These are phyloP conservation scores for Wickerhamiella lipophila DNA, from an alignment of 805 yeast genomes.

Conservation along the genomic window DNA sequence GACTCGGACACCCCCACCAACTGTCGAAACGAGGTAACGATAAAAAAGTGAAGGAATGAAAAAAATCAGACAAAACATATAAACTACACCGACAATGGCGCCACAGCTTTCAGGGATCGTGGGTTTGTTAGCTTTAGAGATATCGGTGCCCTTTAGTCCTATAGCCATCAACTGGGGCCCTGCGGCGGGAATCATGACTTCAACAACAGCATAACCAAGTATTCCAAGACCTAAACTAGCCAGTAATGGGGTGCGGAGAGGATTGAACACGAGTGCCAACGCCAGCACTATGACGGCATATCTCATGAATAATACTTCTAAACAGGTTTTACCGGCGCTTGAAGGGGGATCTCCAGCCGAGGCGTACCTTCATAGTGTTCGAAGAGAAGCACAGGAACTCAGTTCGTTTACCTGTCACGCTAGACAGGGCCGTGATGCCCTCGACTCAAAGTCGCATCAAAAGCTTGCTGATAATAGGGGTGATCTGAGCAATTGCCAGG, in stretches of 20 bases:
- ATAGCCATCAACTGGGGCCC: constrained; percentile 25
- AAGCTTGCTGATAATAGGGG: neutral
- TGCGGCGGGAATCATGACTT: constrained; percentile 19
- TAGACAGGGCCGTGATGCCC: neutral
- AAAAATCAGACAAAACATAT: constrained; percentile 65
- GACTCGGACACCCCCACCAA: constrained; percentile 47
- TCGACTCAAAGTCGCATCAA: neutral
- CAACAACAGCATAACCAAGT: constrained; percentile 11
- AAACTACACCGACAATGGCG: constrained; percentile 71
- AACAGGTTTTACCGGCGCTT: constrained; percentile 4
- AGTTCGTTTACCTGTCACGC: neutral
- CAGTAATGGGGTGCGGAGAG: constrained; percentile 14
- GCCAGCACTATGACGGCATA: constrained; percentile 11
- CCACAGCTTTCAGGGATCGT: constrained; percentile 86
- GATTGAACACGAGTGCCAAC: constrained; percentile 17
- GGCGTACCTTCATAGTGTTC: constrained; percentile 2
- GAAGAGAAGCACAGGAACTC: constrained; percentile 1
- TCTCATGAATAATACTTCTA: constrained; percentile 8
- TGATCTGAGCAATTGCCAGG: neutral
- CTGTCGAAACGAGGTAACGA: constrained; percentile 50
- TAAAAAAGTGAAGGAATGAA: constrained; percentile 81
- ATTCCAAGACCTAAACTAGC: constrained; percentile 17
- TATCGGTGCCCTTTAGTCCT: constrained; percentile 78
- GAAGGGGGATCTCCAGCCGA: constrained; percentile 3
- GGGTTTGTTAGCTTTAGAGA: constrained; percentile 64